phyloP scores from a whole-genome alignment of 768 basidiomycete genomes.

The Dacryopinax spathularia region DNA sequence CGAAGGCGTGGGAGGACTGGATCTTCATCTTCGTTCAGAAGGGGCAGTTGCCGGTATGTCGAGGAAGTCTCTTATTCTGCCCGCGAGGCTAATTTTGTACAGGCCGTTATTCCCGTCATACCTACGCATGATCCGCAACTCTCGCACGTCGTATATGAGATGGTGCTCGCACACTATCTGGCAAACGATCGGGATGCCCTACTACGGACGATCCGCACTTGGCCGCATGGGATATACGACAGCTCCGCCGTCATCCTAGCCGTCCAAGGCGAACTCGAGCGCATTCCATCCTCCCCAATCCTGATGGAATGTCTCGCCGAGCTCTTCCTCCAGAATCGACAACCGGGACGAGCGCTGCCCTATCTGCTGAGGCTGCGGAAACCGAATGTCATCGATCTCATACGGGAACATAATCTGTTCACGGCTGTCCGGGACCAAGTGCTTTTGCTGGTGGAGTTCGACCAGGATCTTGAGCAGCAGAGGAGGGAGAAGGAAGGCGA shows the following conservation, averaged over 20 bases:
- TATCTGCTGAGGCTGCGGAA: conserved; percentile 76
- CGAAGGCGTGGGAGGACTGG: conserved; percentile 88
- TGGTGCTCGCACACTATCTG: conserved; percentile 81
- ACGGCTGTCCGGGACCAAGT: conserved; percentile 91
- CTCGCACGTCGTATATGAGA: conserved; percentile 78
- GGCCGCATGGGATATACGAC: conserved; percentile 88
- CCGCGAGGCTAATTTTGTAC: background rate
- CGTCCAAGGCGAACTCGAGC: conserved; percentile 67
- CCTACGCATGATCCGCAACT: conserved; percentile 73
- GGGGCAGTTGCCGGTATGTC: conserved; percentile 56
- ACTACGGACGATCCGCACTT: conserved; percentile 62
- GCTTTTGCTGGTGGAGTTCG: conserved; percentile 83
- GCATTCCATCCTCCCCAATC: conserved; percentile 36
- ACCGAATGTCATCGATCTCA: conserved; percentile 86
- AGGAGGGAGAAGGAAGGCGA: conserved; percentile 32
- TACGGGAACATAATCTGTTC: conserved; percentile 84
- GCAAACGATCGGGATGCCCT: conserved; percentile 67
- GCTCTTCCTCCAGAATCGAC: conserved; percentile 76
- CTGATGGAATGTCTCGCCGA: conserved; percentile 95
- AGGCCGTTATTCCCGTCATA: conserved; percentile 81
- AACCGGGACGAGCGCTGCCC: conserved; percentile 86
- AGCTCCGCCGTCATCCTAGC: conserved; percentile 77
- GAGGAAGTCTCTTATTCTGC: background rate
- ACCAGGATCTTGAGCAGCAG: conserved; percentile 66
- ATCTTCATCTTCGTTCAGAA: conserved; percentile 80